phyloP scores from a whole-genome alignment of 768 basidiomycete genomes.

The Glaciozyma martinii region DNA sequence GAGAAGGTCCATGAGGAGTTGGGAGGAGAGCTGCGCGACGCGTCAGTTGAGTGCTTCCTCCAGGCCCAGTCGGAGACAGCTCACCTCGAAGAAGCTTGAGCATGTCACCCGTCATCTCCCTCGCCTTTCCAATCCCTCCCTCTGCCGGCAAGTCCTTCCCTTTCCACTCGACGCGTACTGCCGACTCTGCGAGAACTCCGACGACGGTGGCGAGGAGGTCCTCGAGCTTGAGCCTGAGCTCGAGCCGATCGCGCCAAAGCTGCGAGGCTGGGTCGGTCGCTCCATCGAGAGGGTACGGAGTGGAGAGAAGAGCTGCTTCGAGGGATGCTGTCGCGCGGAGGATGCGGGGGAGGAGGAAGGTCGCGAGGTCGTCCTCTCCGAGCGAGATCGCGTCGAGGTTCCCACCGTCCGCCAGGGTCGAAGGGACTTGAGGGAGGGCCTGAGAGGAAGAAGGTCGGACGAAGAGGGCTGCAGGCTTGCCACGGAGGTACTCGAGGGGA shows the following conservation, averaged over 20 bases:
- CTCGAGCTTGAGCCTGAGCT: slow-evolving; percentile 10
- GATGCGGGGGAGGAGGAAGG: slow-evolving; percentile 21
- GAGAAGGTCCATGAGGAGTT: not conserved
- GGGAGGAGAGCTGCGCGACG: not conserved
- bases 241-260: slow-evolving; percentile 2
- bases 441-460: slow-evolving; percentile 10
- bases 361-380: slow-evolving; percentile 25
- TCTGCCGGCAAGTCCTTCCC: not conserved
- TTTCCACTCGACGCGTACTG: slow-evolving; percentile 13
- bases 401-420: slow-evolving; percentile 13
- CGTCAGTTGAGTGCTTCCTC: not conserved
- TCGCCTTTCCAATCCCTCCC: slow-evolving; percentile 21
- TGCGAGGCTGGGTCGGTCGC: not conserved
- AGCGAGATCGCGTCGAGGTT: not conserved
- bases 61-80: not conserved
- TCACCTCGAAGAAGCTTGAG: slow-evolving; percentile 13
- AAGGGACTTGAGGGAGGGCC: not conserved
- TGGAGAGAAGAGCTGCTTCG: slow-evolving; percentile 2
- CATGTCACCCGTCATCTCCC: slow-evolving; percentile 22
- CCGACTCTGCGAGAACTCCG: slow-evolving; percentile 19
- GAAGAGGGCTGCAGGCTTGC: slow-evolving; percentile 24
- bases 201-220: slow-evolving; percentile 1
- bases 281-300: not conserved
- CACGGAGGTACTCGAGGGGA: slow-evolving; percentile 16
- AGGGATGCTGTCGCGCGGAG: slow-evolving; percentile 12